Evolutionary conservation across 768 basidiomycete genomes (phyloP).

Genomic region (Pholiota microspora): DNA sequence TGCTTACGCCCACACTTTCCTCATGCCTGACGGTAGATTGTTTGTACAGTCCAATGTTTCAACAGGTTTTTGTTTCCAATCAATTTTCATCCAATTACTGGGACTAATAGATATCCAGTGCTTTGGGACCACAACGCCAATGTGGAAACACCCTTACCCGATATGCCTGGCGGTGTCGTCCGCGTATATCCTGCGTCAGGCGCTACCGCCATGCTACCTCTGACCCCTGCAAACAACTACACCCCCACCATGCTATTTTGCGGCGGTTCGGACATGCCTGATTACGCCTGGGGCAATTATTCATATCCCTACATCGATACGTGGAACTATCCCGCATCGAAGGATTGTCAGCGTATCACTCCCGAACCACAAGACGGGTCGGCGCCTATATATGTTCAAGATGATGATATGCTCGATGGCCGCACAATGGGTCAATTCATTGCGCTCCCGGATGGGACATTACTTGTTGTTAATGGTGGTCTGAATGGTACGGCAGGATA

Average conservation of each 20-base stretch:
- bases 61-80: constrained; percentile 46
- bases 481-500: constrained; percentile 89
- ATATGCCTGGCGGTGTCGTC: constrained; percentile 70
- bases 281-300: constrained; percentile 74
- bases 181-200: constrained; percentile 91
- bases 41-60: constrained; percentile 83
- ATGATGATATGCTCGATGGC: constrained; percentile 71
- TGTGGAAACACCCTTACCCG: constrained; percentile 59
- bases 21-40: constrained; percentile 76
- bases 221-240: constrained; percentile 88
- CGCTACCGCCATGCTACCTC: constrained; percentile 84
- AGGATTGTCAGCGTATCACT: constrained; percentile 79
- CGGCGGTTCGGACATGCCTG: constrained; percentile 81
- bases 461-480: constrained; percentile 84
- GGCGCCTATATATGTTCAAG: constrained; percentile 56
- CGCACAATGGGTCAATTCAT: constrained; percentile 95
- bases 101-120: constrained; percentile 13
- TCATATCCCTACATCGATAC: constrained; percentile 71
- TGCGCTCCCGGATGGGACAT: constrained; percentile 70
- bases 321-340: constrained; percentile 66
- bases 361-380: constrained; percentile 80
- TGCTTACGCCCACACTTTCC: constrained; percentile 70
- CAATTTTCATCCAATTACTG: neutral
- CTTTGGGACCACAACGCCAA: constrained; percentile 43
- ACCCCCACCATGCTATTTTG: constrained; percentile 86